These are phyloP conservation scores for Picochlorum costavermella DNA, from an alignment of 139 green algal species.

Conservation along the genomic window DNA sequence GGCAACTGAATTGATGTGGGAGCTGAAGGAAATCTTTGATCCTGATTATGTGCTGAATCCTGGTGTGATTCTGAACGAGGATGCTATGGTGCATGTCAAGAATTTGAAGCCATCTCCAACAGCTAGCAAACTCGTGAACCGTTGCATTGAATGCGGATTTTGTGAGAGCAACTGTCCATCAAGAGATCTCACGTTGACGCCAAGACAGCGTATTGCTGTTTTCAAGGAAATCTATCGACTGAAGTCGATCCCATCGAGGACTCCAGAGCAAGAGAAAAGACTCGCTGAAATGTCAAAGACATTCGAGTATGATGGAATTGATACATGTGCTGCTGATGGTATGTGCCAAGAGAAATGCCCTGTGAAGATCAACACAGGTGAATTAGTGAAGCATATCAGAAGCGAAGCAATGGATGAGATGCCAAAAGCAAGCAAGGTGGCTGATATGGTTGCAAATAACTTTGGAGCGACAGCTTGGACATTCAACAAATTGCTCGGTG, in stretches of 20 bases:
- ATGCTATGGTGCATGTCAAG: conserved; percentile 79
- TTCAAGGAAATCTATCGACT: conserved; percentile 86
- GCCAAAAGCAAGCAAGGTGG: conserved; percentile 6
- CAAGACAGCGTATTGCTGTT: conserved; percentile 86
- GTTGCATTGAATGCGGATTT: conserved; percentile 98
- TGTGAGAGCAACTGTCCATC: conserved; percentile 96
- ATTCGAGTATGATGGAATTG: conserved; percentile 73
- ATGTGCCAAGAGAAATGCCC: conserved; percentile 98
- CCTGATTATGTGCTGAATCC: conserved; percentile 87
- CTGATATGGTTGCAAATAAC: conserved; percentile 62
- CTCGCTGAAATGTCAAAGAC: conserved; percentile 56
- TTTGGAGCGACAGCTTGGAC: conserved; percentile 55
- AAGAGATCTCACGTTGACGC: conserved; percentile 85
- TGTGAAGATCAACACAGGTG: conserved; percentile 93
- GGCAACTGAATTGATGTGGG: conserved; percentile 95
- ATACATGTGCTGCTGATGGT: conserved; percentile 85
- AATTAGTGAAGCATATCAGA: conserved; percentile 79
- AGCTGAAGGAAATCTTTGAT: conserved; percentile 96
- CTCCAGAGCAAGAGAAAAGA: conserved; percentile 44
- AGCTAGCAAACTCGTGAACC: conserved; percentile 67
- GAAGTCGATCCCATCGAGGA: conserved; percentile 26
- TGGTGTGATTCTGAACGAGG: conserved; percentile 66
- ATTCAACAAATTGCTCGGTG: conserved; percentile 72
- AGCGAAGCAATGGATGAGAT: conserved; percentile 47
- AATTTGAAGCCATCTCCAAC: conserved; percentile 80